Conservation (phyloP, 768 basidiomycete genomes). For the Serendipita sp. region DNA sequence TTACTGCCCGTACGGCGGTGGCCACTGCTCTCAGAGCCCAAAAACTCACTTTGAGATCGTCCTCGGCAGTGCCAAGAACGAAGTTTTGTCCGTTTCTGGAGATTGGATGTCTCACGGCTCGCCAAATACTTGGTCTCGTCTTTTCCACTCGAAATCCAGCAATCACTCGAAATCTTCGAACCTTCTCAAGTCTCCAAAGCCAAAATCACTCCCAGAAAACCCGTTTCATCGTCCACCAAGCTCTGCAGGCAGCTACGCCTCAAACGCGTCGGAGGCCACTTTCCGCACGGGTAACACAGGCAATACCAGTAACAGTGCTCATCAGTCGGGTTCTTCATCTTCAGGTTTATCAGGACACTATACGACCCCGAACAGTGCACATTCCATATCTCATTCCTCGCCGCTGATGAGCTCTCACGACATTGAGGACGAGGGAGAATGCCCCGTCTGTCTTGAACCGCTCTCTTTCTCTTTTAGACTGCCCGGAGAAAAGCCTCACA, state of each 20-base stretch:
- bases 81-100: no score
- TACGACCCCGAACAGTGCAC: not conserved
- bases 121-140: not conserved
- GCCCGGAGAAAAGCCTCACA: conserved; percentile 92
- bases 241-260: not conserved
- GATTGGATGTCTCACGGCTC: not conserved
- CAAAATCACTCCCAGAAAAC: not conserved
- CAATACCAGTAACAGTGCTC: not conserved
- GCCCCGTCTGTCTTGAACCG: conserved; percentile 92
- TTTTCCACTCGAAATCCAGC: not conserved
- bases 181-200: not conserved
- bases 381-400: not conserved
- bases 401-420: conserved; percentile 54
- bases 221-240: conserved; percentile 2
- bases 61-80: no score
- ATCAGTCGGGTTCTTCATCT: not conserved
- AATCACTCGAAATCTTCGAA: not conserved
- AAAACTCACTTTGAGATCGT: no score
- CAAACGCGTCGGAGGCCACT: not conserved
- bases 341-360: not conserved
- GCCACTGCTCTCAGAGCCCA: no score
- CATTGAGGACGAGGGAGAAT: conserved; percentile 62
- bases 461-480: conserved; percentile 84
- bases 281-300: not conserved
- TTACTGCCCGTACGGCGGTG: no score